phyloP scores from a whole-genome alignment of 2,329 filamentous ascomycete species.

The Pseudogymnoascus sp. region DNA sequence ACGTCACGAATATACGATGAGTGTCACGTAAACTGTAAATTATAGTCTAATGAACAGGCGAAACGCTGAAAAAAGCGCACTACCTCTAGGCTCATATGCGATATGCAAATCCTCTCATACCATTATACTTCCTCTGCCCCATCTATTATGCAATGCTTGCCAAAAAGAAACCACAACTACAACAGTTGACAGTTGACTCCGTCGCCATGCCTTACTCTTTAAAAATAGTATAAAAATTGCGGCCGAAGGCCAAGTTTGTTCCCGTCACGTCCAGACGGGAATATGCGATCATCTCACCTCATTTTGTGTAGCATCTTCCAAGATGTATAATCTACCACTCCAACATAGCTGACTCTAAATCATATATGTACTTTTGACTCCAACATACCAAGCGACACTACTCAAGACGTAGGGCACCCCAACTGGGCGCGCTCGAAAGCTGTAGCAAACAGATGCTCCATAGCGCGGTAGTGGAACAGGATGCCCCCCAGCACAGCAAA shows the following conservation, averaged over 20 bases:
- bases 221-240: not conserved
- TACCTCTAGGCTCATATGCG: not conserved
- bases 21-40: not conserved
- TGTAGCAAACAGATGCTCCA: conserved; percentile 85
- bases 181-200: not conserved
- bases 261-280: not conserved
- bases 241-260: not conserved
- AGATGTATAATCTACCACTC: not conserved
- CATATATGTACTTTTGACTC: conserved; percentile 5
- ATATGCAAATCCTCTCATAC: not conserved
- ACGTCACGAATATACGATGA: not conserved
- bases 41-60: not conserved
- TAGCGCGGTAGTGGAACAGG: conserved; percentile 91
- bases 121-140: not conserved
- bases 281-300: not conserved
- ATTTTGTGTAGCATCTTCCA: not conserved
- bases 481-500: conserved; percentile 90
- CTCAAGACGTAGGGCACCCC: conserved; percentile 17
- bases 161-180: not conserved
- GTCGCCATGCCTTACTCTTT: conserved; percentile 5
- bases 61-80: not conserved
- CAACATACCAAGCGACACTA: not conserved
- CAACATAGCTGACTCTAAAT: not conserved
- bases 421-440: conserved; percentile 58
- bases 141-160: conserved; percentile 7